Base-by-base conservation (phyloP, 768 basidiomycete genomes). In the Hydnum rufescens region DNA sequence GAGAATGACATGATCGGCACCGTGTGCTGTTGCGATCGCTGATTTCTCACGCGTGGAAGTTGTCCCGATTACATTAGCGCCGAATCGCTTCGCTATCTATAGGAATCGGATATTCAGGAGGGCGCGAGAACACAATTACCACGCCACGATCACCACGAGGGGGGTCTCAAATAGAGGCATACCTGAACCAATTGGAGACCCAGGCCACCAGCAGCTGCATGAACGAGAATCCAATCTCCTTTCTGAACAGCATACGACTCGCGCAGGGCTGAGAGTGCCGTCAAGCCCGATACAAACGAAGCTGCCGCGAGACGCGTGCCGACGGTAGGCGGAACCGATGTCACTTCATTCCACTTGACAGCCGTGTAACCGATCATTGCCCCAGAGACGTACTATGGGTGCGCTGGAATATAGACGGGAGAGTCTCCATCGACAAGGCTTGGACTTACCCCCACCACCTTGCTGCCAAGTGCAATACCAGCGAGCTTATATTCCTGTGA, bases 11-110 rank as follows among this genome's bases (percentile, higher is more conserved):
- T 93, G 78, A 61, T 85, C 77, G 0, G 88, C 86, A 6, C 93
- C 93, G 53, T 82, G 70, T 47, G 70, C 65, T 58, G 74, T 81
- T 3, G 88, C 93, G 32, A 90, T 63, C 49, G 73, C 75, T 1
- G 84, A 85, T 65, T 99, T 99, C 60, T 78, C 83, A 22, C 68
- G 62, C 0, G 82, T 84, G 2, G 89, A 93, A 2, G 86, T 86
- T 13, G 92, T 96, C 1, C 88, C 93, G 59, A 99, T 93, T 25
- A 96, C 85, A 5, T 76, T 81, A 1, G 84, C 92, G 3, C 93
- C 93, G 19, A 76, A 69, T 42, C 70, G 67, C 61, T 76, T 79
- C 34, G 77, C 76, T 30, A 84, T 62, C 66, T 93, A 52, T 34
- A 43, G 32, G 48, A 13, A 47, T 67, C 82, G 57, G 52, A 87